Evolutionary conservation across 1,284 basidiomycete genomes (phyloP), one percentile per base, ranked within the genome.

Genomic region (Tilletia indica): DNA sequence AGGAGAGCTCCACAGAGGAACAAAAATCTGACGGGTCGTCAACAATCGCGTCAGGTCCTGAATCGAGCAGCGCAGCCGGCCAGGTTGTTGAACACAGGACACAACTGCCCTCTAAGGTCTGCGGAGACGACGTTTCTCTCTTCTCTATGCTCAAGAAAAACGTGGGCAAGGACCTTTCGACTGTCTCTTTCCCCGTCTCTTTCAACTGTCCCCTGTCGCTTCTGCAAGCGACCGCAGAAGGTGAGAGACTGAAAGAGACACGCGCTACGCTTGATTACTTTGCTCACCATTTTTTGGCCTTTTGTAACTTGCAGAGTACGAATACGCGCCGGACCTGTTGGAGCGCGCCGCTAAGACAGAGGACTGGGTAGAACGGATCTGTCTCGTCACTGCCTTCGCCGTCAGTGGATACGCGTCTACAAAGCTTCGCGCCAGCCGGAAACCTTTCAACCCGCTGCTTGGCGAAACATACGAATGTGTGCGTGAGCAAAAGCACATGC

Each of bases 141-240:
- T 93, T 96, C 79, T 86, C 90, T 0, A 90, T 96, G 72, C 85
- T 97, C 69, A 93, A 93, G 86, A 96, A 94, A 86, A 96, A 94
- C 80, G 91, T 97, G 67, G 82, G 82, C 45, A 83, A 84, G 69
- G 83, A 84, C 68, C 75, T 84, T 1, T 80, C 82, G n/a, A 82
- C 82, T 38, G 80, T 84, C 63, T 81, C 79, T 11, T 84, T 84
- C 74, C 83, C 83, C 49, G 83, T 84, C n/a, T 78, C 82, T 3
- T 84, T 84, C 80, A 84, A 84, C 73, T 83, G 79, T 45, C 83
- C 83, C 9, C 76, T 84, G 12, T 82, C 80, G 3, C 72, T 84
- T 21, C 73, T 84, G 9, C 83, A 84, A 66, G 82, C 82, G 0
- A 77, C 79, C 0, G 80, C 80, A 0, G 83, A 84, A 63, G 61